Conservation (phyloP, 306 rosid species). For the Cicer judaicum region DNA sequence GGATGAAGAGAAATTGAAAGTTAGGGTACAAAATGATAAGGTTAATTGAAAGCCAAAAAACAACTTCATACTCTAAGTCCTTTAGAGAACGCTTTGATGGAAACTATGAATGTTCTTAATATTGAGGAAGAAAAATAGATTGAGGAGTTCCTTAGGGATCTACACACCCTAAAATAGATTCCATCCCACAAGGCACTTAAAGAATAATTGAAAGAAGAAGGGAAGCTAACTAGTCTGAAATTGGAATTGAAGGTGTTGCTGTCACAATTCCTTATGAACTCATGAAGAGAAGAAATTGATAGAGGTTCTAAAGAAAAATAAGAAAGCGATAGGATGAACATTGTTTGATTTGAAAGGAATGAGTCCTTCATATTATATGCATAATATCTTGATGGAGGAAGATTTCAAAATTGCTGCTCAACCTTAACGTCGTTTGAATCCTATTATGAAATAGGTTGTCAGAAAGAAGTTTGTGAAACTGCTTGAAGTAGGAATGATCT, state of each 20-base stretch:
- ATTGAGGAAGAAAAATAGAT: not conserved
- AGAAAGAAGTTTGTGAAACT: not conserved
- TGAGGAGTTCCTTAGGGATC: not conserved
- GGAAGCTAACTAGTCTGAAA: too few species aligned
- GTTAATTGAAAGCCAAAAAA: too few species aligned
- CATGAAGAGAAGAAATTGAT: not conserved
- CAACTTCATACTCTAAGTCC: not conserved
- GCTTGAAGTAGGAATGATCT: not conserved
- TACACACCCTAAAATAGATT: not conserved
- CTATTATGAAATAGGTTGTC: not conserved
- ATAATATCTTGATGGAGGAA: not conserved
- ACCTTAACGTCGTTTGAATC: not conserved
- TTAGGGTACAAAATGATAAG: too few species aligned
- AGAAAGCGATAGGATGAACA: not conserved
- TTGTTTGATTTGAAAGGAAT: not conserved
- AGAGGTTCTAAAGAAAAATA: not conserved
- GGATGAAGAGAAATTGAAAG: too few species aligned
- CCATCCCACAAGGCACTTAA: too few species aligned
- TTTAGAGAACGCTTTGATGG: not conserved
- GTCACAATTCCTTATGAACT: too few species aligned
- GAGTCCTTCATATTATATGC: not conserved
- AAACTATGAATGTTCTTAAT: not conserved
- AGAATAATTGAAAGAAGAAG: too few species aligned
- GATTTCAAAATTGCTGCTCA: not conserved
- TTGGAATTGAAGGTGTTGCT: too few species aligned